These are phyloP conservation scores for Elsinoe ampelina DNA, from an alignment of 2,329 filamentous ascomycete genomes.

Conservation along the genomic window DNA sequence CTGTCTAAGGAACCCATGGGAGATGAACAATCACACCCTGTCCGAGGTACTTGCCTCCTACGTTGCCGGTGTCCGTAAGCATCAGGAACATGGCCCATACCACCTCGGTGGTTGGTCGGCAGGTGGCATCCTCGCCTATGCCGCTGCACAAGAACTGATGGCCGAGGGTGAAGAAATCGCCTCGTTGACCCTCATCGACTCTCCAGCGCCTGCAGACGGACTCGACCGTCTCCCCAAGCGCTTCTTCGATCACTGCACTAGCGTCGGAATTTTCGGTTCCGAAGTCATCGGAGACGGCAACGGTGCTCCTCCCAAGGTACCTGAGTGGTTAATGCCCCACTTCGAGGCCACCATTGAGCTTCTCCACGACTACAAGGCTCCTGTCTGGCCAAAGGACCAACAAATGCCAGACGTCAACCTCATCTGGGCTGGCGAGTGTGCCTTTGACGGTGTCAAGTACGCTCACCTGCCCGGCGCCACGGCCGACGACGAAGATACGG, in stretches of 20 bases:
- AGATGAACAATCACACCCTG: slow-evolving; percentile 27
- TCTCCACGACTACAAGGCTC: slow-evolving; percentile 36
- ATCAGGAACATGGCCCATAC: slow-evolving; percentile 26
- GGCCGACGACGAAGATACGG: slow-evolving; percentile 34
- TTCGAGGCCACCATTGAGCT: slow-evolving; percentile 42
- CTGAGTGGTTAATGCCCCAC: slow-evolving; percentile 43
- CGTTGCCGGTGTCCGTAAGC: slow-evolving; percentile 32
- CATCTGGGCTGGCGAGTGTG: slow-evolving; percentile 42
- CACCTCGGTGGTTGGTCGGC: slow-evolving; percentile 25
- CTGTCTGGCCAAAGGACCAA: slow-evolving; percentile 23
- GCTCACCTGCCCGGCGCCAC: slow-evolving; percentile 27
- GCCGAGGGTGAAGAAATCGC: slow-evolving; percentile 20
- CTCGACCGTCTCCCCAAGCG: slow-evolving; percentile 55
- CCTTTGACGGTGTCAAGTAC: slow-evolving; percentile 33
- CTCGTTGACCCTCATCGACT: slow-evolving; percentile 25
- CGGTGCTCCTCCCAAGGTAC: slow-evolving; percentile 21
- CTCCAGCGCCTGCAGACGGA: slow-evolving; percentile 22
- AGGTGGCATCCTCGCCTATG: slow-evolving; percentile 20
- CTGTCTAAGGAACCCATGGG: slow-evolving; percentile 22
- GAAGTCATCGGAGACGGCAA: slow-evolving; percentile 28
- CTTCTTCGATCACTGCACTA: slow-evolving; percentile 42
- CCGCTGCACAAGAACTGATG: slow-evolving; percentile 16
- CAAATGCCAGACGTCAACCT: slow-evolving; percentile 35
- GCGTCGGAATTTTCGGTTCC: slow-evolving; percentile 39
- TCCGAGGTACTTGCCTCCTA: slow-evolving; percentile 31